Evolutionary conservation across 2,329 filamentous ascomycete genomes (phyloP), one percentile per base, ranked within the genome.

Genomic region (Chrysoporthe puriensis): DNA sequence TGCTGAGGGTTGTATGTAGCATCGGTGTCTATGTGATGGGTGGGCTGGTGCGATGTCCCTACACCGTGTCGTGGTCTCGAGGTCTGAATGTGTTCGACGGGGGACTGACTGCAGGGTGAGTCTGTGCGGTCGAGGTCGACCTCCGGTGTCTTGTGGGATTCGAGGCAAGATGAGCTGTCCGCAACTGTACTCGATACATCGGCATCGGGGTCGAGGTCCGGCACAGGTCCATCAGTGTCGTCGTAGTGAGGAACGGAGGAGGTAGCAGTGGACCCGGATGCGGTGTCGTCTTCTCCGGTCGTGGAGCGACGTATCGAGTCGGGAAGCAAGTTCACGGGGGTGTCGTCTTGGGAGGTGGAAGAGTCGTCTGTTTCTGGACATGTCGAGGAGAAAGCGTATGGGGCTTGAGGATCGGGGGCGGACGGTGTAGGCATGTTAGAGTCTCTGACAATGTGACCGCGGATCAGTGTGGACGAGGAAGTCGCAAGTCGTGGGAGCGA

Each of bases 261-360:
- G 74, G 81, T 77, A 60, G 81, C 82, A 6, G 78, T 77, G n/a
- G 79, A 78, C 70, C 78, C 74, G 62, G 82, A 78, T 18, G 77
- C 77, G 40, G 66, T 43, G n/a, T 69, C 68, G 48, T 74, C 72
- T 36, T 74, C 72, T 43, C 16, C 18, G 16, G 11, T 16, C 14
- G 54, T 8, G 36, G 64, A 21, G 69, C 63, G 62, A 70, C 73
- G 70, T 57, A 43, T 32, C 36, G 48, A 26, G n/a, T 26, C 43
- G 42, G 48, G 16, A 18, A n/a, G 13, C 43, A 32, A 11, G 43
- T 14, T 48, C 43, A 50, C 26, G 13, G 44, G 52, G 54, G 40
- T 46, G 21, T 48, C 54, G 32, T 64, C 40, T 59, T 42, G 63
- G 18, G 48, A 57, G 40, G 62, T 8, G n/a, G 67, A 57, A 32